Conservation (phyloP, 371 early-diverging fungal species). For the Nematocida minor region DNA sequence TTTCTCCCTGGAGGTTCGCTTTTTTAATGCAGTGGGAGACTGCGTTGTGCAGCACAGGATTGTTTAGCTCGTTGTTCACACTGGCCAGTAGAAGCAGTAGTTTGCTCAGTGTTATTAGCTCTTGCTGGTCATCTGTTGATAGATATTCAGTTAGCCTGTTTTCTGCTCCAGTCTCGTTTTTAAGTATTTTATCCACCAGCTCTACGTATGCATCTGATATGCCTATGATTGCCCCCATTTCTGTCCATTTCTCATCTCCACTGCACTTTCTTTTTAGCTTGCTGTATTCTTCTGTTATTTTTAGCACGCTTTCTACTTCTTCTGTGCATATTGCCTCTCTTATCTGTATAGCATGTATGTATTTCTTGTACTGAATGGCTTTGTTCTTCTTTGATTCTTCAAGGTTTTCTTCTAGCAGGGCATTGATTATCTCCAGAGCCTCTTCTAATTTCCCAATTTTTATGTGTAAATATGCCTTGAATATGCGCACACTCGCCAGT, state of each 20-base stretch:
- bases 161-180: neutral
- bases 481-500: neutral
- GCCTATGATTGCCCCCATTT: neutral
- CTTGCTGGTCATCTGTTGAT: neutral
- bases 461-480: conserved; percentile 1
- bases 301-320: neutral
- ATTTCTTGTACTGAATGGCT: conserved; percentile 24
- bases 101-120: conserved; percentile 3
- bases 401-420: neutral
- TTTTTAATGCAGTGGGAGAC: conserved; percentile 12
- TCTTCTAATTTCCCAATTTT: neutral
- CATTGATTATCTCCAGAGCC: neutral
- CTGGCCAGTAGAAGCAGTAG: neutral
- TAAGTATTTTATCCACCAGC: neutral
- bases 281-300: neutral
- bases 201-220: neutral
- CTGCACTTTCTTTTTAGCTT: neutral
- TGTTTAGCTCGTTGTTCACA: neutral
- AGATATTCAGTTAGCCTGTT: neutral
- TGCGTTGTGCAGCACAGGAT: conserved; percentile 12
- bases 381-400: neutral
- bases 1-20: conserved; percentile 1
- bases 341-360: conserved; percentile 4
- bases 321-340: neutral
- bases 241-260: neutral